Conservation (phyloP, 2,329 filamentous ascomycete species). For the Fusarium sacchari region DNA sequence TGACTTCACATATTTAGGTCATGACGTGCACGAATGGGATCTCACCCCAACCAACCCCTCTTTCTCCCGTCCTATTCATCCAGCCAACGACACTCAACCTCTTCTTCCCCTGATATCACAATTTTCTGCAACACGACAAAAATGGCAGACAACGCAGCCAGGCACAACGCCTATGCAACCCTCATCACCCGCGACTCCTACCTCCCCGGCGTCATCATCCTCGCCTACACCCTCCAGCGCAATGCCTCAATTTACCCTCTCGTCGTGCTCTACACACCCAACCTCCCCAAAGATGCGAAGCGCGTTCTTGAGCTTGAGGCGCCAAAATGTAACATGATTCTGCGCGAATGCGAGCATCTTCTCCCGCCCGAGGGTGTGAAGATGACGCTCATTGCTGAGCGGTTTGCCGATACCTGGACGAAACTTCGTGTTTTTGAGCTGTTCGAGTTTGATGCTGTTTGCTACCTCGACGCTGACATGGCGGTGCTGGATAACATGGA, state of each 20-base stretch:
- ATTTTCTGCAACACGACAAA: constrained; percentile 1
- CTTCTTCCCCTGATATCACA: neutral
- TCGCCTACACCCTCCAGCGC: constrained; percentile 32
- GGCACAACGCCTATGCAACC: constrained; percentile 36
- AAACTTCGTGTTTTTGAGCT: constrained; percentile 35
- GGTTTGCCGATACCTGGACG: constrained; percentile 35
- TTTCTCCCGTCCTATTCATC: neutral
- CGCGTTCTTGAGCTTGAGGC: constrained; percentile 27
- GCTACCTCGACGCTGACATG: constrained; percentile 39
- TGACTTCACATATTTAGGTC: constrained; percentile 15
- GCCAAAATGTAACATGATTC: constrained; percentile 25
- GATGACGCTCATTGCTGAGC: constrained; percentile 34
- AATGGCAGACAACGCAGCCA: neutral
- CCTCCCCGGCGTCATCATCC: constrained; percentile 34
- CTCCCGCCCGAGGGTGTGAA: constrained; percentile 26
- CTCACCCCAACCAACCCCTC: neutral
- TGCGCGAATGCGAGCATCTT: constrained; percentile 17
- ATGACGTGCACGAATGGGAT: constrained; percentile 29
- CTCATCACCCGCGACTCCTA: constrained; percentile 39
- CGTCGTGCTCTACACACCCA: constrained; percentile 31
- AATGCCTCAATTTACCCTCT: constrained; percentile 24
- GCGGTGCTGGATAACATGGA: constrained; percentile 36
- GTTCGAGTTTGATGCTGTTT: constrained; percentile 33
- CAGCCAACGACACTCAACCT: neutral
- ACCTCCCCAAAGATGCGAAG: constrained; percentile 1